Percentiles rank a stretch among this genome's conserved stretches.
phyloP scores from a whole-genome alignment of 169 alveolate genomes.

The Eimeria zaria region DNA sequence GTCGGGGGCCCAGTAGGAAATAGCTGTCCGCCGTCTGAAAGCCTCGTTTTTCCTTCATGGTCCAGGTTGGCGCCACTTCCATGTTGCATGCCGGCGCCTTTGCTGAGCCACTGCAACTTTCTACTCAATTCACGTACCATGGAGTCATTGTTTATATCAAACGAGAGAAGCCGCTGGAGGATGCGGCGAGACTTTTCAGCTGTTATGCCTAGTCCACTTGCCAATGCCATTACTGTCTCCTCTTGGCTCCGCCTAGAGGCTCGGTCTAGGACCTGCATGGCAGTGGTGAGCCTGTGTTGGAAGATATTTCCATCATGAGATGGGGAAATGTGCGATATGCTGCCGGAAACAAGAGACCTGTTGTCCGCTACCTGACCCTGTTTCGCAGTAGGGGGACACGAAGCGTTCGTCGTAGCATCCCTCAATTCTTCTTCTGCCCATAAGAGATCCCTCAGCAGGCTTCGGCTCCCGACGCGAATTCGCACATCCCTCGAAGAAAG shows the following conservation, averaged over 20 bases:
- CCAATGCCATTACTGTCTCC: slow-evolving; percentile 38
- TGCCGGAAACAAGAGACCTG: not conserved
- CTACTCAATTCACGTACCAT: slow-evolving; percentile 31
- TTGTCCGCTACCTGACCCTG: not conserved
- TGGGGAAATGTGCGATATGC: not conserved
- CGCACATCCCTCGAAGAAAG: slow-evolving; percentile 81
- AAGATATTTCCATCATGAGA: not conserved
- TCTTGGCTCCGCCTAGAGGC: slow-evolving; percentile 43
- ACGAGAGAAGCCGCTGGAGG: slow-evolving; percentile 35
- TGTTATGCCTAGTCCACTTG: slow-evolving; percentile 18
- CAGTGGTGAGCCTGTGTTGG: slow-evolving; percentile 6
- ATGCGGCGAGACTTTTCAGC: not conserved
- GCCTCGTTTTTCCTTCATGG: not conserved
- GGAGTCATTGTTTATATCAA: slow-evolving; percentile 25
- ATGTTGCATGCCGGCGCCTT: not conserved
- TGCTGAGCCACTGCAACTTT: not conserved
- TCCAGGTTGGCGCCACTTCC: not conserved
- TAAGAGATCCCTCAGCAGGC: slow-evolving; percentile 77
- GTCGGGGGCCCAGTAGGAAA: not conserved
- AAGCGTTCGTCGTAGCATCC: not conserved
- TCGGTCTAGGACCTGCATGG: slow-evolving; percentile 66
- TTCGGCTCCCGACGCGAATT: slow-evolving; percentile 83
- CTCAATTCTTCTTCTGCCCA: slow-evolving; percentile 30
- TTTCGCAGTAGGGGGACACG: not conserved
- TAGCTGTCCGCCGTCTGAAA: not conserved